A percentile compares a stretch with the other conserved stretches of the same genome.
Conservation (phyloP, 2,329 filamentous ascomycete genomes). For the Ceratocystis variospora region DNA sequence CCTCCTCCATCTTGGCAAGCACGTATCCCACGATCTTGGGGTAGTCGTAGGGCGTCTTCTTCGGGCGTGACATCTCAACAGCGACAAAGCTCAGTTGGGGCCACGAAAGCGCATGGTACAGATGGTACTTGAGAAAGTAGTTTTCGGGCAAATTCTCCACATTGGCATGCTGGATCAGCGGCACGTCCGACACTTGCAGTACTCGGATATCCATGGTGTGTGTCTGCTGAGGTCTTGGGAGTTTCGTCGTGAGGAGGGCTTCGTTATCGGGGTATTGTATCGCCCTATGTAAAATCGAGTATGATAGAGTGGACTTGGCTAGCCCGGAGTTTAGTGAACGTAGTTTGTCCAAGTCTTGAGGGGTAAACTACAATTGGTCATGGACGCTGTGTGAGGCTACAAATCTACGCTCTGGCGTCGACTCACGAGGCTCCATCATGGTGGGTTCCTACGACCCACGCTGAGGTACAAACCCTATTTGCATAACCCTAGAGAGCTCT, state of each 20-base stretch:
- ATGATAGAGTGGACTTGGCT: conserved; percentile 1
- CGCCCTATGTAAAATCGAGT: not conserved
- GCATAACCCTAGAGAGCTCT: not conserved
- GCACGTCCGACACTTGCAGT: conserved; percentile 69
- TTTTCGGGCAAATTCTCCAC: conserved; percentile 98
- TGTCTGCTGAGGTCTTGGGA: not conserved
- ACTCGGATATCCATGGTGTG: conserved; percentile 72
- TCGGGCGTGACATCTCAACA: conserved; percentile 73
- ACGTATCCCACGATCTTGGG: conserved; percentile 98
- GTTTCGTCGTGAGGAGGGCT: not conserved
- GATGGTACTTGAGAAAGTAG: conserved; percentile 99
- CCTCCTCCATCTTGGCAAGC: conserved; percentile 99
- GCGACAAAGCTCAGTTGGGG: conserved; percentile 94
- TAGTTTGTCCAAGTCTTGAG: not conserved
- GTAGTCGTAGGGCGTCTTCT: conserved; percentile 68
- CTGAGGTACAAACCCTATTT: not conserved
- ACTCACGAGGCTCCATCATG: conserved; percentile 6
- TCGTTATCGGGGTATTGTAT: not conserved
- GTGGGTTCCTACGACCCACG: conserved; percentile 4
- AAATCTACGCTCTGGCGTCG: not conserved
- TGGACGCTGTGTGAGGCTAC: not conserved
- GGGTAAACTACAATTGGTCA: not conserved
- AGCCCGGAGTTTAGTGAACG: not conserved
- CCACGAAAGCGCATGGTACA: conserved; percentile 97
- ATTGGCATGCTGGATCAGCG: conserved; percentile 92